phyloP scores from a whole-genome alignment of 148 eudicot species.

The Persicaria tinctoria region DNA sequence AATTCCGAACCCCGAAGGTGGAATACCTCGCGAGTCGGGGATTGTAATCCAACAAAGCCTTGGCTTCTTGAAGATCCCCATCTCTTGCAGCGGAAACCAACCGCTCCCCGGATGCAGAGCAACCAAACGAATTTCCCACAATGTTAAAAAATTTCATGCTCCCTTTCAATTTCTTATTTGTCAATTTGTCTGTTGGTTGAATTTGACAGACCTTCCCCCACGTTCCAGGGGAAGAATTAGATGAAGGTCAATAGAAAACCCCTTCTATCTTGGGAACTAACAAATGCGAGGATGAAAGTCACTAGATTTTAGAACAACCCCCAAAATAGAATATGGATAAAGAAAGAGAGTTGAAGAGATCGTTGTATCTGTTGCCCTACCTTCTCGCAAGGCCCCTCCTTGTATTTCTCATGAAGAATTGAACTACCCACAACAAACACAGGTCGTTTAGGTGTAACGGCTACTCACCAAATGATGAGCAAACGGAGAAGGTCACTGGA shows the following conservation, averaged over 20 bases:
- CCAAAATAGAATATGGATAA: neutral
- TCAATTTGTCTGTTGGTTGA: neutral
- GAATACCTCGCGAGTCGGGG: constrained; percentile 82
- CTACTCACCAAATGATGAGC: constrained; percentile 1
- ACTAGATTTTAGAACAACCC: neutral
- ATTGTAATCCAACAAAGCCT: constrained; percentile 75
- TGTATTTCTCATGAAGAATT: constrained; percentile 4
- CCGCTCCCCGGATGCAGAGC: constrained; percentile 91
- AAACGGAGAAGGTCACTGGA: neutral
- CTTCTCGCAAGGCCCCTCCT: neutral
- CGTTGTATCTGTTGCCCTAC: neutral
- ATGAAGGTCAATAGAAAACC: neutral
- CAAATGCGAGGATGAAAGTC: neutral
- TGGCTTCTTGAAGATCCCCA: constrained; percentile 95
- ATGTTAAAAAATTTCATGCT: constrained; percentile 58
- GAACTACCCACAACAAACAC: neutral
- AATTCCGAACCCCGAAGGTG: constrained; percentile 84
- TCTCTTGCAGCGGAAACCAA: constrained; percentile 93
- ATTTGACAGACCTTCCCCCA: neutral
- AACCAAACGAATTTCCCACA: constrained; percentile 94
- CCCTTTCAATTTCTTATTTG: neutral
- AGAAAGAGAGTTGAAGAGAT: neutral
- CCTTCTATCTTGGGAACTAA: neutral
- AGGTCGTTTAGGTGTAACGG: constrained; percentile 1
- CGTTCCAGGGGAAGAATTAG: neutral